phyloP scores from a whole-genome alignment of 2,329 filamentous ascomycete species.

The Grosmannia serpens region DNA sequence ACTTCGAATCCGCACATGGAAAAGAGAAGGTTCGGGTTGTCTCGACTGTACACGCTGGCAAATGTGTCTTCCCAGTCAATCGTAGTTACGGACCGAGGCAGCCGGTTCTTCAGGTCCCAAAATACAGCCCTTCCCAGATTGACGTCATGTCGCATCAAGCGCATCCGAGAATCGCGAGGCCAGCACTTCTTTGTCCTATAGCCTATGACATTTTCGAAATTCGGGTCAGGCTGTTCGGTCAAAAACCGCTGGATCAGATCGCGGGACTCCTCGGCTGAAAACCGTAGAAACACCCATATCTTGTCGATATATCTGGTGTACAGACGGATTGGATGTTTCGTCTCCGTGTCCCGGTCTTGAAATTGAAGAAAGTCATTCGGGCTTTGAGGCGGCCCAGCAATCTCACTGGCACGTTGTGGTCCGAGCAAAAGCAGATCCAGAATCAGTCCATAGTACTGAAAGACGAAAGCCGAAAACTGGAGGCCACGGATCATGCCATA shows the following conservation, averaged over 20 bases:
- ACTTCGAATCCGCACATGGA: constrained; percentile 98
- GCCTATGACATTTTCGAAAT: constrained; percentile 98
- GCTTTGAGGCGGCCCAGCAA: constrained; percentile 83
- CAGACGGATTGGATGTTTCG: constrained; percentile 87
- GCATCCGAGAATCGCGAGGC: constrained; percentile 95
- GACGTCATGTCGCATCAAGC: constrained; percentile 96
- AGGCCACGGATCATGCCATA: constrained; percentile 97
- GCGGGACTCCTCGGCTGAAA: constrained; percentile 84
- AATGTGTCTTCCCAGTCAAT: constrained; percentile 99
- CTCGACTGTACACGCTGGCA: constrained; percentile 91
- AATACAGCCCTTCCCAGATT: constrained; percentile 96
- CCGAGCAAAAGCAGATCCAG: constrained; percentile 87
- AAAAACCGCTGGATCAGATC: constrained; percentile 96
- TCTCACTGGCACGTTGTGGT: constrained; percentile 91
- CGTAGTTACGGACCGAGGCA: constrained; percentile 88
- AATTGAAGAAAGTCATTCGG: constrained; percentile 98
- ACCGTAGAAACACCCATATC: constrained; percentile 96
- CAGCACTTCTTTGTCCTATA: constrained; percentile 99
- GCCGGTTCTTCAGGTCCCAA: constrained; percentile 95
- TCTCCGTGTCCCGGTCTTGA: constrained; percentile 83
- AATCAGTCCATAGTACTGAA: constrained; percentile 96
- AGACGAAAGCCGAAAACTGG: constrained; percentile 96
- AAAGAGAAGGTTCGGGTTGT: constrained; percentile 94
- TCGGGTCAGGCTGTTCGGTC: constrained; percentile 95
- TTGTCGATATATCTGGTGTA: constrained; percentile 97